Evolutionary conservation across 495 filamentous ascomycete genomes (phyloP).

Genomic region (Aspergillus nidulans): DNA sequence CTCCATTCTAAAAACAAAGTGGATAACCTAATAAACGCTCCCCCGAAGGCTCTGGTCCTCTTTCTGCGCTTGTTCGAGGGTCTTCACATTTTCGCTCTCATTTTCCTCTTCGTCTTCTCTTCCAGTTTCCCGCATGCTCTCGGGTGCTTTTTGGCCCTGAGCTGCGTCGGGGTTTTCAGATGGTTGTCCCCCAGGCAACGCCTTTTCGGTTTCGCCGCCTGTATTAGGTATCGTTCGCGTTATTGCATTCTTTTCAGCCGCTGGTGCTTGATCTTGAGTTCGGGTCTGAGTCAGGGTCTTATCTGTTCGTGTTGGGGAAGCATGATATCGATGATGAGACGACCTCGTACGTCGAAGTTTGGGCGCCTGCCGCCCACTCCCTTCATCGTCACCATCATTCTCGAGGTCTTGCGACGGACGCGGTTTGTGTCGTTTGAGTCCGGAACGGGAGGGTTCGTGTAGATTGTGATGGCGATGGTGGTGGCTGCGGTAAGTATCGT

Average conservation of each 20-base stretch:
- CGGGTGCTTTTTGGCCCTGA: not conserved
- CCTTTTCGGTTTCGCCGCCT: conserved; percentile 6
- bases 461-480: conserved; percentile 10
- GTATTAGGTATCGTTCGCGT: conserved; percentile 1
- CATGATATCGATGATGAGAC: conserved; percentile 24
- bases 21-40: conserved; percentile 31
- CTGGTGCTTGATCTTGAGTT: not conserved
- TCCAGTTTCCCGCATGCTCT: not conserved
- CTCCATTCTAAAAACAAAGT: not conserved
- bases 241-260: not conserved
- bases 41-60: conserved; percentile 37
- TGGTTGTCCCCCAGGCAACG: not conserved
- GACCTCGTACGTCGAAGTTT: conserved; percentile 22
- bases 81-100: not conserved
- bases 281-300: not conserved
- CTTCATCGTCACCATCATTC: conserved; percentile 50
- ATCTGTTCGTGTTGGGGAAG: not conserved
- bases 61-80: not conserved
- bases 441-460: conserved; percentile 2
- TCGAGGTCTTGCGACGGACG: conserved; percentile 35
- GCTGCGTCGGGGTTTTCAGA: not conserved
- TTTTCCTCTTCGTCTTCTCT: not conserved
- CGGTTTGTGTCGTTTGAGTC: conserved; percentile 14
- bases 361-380: conserved; percentile 32
- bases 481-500: conserved; percentile 14